Evolutionary conservation across 2,329 filamentous ascomycete genomes (phyloP).

Genomic region (Fusarium armeniacum): DNA sequence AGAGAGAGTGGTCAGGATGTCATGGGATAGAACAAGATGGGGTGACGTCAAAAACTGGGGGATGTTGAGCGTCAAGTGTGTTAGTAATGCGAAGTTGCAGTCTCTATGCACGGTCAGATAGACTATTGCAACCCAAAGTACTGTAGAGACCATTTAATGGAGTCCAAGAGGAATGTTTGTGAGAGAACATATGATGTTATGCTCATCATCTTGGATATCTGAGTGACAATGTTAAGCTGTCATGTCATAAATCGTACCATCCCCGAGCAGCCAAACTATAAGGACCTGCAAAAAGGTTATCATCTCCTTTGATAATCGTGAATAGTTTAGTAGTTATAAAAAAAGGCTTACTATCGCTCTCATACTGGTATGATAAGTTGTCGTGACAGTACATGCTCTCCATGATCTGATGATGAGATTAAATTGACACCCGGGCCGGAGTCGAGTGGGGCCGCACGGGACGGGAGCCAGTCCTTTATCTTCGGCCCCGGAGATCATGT

Average conservation of each 20-base stretch:
- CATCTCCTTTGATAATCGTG: neutral
- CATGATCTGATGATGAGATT: conserved; percentile 1
- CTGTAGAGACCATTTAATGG: neutral
- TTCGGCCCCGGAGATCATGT: neutral
- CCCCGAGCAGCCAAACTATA: neutral
- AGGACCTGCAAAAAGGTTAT: neutral
- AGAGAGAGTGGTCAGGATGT: conserved; percentile 33
- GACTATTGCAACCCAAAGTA: conserved; percentile 5
- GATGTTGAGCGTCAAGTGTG: conserved; percentile 13
- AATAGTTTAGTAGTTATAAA: neutral
- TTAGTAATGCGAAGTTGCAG: conserved; percentile 40
- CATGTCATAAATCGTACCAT: neutral
- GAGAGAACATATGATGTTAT: conserved; percentile 7
- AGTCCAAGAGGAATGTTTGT: neutral
- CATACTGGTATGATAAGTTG: neutral
- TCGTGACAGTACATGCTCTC: neutral
- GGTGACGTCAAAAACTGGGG: conserved; percentile 49
- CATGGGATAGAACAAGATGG: conserved; percentile 40
- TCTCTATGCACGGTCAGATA: conserved; percentile 11
- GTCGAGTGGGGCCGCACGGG: neutral
- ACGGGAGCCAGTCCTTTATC: neutral
- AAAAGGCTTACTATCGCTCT: no score
- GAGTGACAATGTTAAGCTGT: neutral
- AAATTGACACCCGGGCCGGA: neutral
- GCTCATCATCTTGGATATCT: neutral